phyloP scores from a whole-genome alignment of 2,329 filamentous ascomycete genomes.

The Ophiostoma sp. region DNA sequence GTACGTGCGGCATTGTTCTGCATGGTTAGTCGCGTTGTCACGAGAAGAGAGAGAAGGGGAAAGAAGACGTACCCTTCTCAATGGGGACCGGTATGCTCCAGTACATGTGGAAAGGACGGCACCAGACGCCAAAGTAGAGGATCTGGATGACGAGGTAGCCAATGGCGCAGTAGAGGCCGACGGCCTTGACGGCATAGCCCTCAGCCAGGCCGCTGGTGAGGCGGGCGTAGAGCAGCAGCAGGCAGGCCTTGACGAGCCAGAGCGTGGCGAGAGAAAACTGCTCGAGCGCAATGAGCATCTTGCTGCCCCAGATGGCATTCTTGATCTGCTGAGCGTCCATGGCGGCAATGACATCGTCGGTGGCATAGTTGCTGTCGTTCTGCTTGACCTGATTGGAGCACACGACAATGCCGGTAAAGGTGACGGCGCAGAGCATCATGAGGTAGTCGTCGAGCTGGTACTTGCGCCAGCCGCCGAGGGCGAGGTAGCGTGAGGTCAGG shows the following conservation, averaged over 20 bases:
- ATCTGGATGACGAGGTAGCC: constrained; percentile 27
- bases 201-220: constrained; percentile 39
- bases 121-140: constrained; percentile 42
- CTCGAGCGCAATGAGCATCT: constrained; percentile 49
- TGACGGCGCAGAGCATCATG: constrained; percentile 47
- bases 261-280: constrained; percentile 47
- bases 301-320: constrained; percentile 46
- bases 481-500: constrained; percentile 32
- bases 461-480: constrained; percentile 41
- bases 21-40: constrained; percentile 20
- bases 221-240: constrained; percentile 48
- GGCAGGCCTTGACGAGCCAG: constrained; percentile 49
- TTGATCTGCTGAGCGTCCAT: constrained; percentile 43
- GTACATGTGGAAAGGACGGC: constrained; percentile 46
- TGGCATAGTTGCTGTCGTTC: constrained; percentile 43
- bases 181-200: constrained; percentile 35
- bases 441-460: constrained; percentile 54
- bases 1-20: constrained; percentile 42
- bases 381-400: constrained; percentile 40
- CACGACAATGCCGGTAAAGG: constrained; percentile 41
- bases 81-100: constrained; percentile 43
- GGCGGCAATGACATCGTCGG: constrained; percentile 33
- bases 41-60: not conserved
- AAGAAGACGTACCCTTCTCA: constrained; percentile 29
- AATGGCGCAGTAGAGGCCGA: constrained; percentile 31